Evolutionary conservation across 1,284 basidiomycete species (phyloP).

Genomic region (Apiotrichum mycotoxinovorans): DNA sequence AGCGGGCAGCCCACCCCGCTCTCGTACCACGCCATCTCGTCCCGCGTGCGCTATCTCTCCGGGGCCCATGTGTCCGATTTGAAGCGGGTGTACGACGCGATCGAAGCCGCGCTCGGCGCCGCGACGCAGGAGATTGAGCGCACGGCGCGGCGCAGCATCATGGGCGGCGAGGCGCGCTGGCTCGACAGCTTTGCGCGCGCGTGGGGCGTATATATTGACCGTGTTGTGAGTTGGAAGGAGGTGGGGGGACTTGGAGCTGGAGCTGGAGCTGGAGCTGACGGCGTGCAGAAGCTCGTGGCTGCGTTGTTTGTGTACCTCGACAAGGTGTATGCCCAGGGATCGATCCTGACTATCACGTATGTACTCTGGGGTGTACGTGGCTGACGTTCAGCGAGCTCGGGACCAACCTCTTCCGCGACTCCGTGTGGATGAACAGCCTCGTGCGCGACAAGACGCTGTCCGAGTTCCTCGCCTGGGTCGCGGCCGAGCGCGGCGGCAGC

Average conservation of each 20-base stretch:
- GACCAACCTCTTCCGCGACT: slow-evolving; percentile 57
- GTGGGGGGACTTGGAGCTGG: too few species aligned
- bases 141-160: slow-evolving; percentile 29
- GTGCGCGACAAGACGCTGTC: slow-evolving; percentile 54
- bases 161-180: slow-evolving; percentile 33
- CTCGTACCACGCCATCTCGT: slow-evolving; percentile 33
- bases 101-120: slow-evolving; percentile 28
- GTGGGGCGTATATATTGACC: slow-evolving; percentile 29
- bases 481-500: slow-evolving; percentile 57
- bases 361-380: slow-evolving; percentile 2
- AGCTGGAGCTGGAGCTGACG: not conserved
- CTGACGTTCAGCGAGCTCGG: slow-evolving; percentile 12
- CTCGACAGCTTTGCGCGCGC: slow-evolving; percentile 22
- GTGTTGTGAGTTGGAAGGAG: slow-evolving; percentile 26
- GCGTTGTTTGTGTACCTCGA: slow-evolving; percentile 49
- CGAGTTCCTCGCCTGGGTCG: slow-evolving; percentile 59
- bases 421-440: slow-evolving; percentile 56
- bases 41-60: slow-evolving; percentile 26
- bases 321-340: slow-evolving; percentile 31
- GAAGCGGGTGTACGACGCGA: slow-evolving; percentile 21
- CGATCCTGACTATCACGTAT: slow-evolving; percentile 34
- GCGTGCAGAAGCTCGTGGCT: slow-evolving; percentile 31
- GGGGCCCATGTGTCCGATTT: slow-evolving; percentile 21
- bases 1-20: slow-evolving; percentile 23
- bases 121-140: slow-evolving; percentile 21